Conservation (phyloP, 805 yeast genomes). For the Wickerhamia fluorescens region DNA sequence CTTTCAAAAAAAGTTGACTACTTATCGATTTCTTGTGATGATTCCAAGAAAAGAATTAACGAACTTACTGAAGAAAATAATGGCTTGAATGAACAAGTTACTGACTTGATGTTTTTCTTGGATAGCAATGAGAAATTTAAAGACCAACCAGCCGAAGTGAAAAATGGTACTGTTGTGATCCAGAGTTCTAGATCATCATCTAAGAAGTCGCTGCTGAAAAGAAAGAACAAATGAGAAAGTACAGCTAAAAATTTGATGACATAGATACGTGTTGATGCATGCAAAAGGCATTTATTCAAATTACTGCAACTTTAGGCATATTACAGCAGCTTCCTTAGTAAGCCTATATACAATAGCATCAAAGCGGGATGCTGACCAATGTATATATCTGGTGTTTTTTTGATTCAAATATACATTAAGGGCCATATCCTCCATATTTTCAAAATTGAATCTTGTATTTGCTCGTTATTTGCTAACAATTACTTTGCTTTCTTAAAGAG, state of each 20-base stretch:
- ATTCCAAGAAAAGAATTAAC: slow-evolving; percentile 17
- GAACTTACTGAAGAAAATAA: slow-evolving; percentile 32
- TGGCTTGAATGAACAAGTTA: slow-evolving; percentile 56
- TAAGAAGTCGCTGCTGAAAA: slow-evolving; percentile 10
- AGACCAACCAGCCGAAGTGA: slow-evolving; percentile 64
- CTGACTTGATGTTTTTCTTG: slow-evolving; percentile 73
- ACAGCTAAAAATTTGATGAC: not conserved
- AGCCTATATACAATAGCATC: too few species aligned
- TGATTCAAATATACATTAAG: too few species aligned
- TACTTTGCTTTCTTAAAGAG: too few species aligned
- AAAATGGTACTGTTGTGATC: slow-evolving; percentile 60
- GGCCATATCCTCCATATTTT: too few species aligned
- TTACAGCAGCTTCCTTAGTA: not conserved
- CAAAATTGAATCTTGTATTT: too few species aligned
- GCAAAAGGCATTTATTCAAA: not conserved
- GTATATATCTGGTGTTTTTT: too few species aligned
- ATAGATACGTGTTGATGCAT: not conserved
- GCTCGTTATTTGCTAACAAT: too few species aligned
- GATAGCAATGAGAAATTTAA: slow-evolving; percentile 69
- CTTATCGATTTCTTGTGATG: slow-evolving; percentile 17
- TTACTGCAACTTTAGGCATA: not conserved
- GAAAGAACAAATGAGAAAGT: slow-evolving; percentile 5
- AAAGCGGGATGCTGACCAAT: too few species aligned
- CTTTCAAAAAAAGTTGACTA: slow-evolving; percentile 32
- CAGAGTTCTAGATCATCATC: slow-evolving; percentile 13